Base-by-base conservation (phyloP, 2,329 filamentous ascomycete species). In the Sporothrix luriei region DNA sequence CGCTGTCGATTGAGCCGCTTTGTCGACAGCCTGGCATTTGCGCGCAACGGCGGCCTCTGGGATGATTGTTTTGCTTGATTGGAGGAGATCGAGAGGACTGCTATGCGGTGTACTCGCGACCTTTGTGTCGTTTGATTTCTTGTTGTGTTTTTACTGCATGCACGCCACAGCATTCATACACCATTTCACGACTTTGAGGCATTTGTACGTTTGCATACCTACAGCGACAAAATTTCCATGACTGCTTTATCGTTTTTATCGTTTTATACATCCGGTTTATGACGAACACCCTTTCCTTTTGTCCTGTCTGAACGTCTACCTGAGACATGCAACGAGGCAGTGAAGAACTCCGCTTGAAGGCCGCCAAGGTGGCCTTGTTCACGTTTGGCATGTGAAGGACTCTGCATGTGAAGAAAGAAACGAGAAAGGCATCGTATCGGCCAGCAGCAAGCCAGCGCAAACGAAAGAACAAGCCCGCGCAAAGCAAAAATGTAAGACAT, bases 11-110 rank as follows among this genome's bases (percentile, higher is more conserved):
- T 96, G 71, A 81, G 82, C 72, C 84, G 83, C 13, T 97, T 94
- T 79, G 85, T 97, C 16, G 81, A 91, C 40, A 91, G 91, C 73
- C 80, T 97, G 75, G 85, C 82, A 65, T 97, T 95, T 84, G 91
- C 91, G 2, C 85, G 84, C 73, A 79, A 77, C 10, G 91, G 91
- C 16, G 94, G 94, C 0, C 79, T 85, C 61, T 97, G 94, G 94
- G 82, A 84, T 68, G 76, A 84, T 71, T 96, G 93, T 77, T 85
- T 83, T 71, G 74, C 72, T 4, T 57, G 55, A 55, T 16, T 64
- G 51, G 38, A 46, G 38, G n/a, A n/a, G 21, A 9, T 16, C 21
- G 16, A 9, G 3, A 14, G n/a, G 49, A 40, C 33, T 1, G 1
- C 16, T 40, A 48, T 10, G 40, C 16, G 13, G 49, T 33, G 49